A percentile compares a stretch with the other conserved stretches of the same genome.
phyloP scores from a whole-genome alignment of 768 basidiomycete genomes.

The Russula dissimulans region DNA sequence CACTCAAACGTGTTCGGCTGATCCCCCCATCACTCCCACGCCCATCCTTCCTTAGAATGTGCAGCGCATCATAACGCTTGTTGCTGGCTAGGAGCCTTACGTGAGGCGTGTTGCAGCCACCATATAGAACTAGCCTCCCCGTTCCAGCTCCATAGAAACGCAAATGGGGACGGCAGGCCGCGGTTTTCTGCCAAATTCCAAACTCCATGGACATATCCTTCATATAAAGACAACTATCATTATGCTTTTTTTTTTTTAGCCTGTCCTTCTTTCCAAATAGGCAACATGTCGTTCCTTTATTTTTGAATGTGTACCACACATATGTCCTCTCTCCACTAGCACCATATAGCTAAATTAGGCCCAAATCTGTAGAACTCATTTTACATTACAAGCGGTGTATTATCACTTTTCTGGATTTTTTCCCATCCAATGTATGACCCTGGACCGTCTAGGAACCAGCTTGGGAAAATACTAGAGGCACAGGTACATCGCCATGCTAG shows the following conservation, averaged over 20 bases:
- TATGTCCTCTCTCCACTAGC: neutral
- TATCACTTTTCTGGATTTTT: neutral
- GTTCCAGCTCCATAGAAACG: neutral
- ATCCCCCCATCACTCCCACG: no score
- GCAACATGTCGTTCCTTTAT: neutral
- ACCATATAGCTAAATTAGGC: neutral
- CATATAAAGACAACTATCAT: neutral
- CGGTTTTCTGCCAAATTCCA: neutral
- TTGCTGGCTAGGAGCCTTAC: neutral
- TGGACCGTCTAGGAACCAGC: neutral
- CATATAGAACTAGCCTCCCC: neutral
- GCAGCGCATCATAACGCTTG: neutral
- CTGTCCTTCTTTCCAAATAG: conserved; percentile 9
- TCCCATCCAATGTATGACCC: neutral
- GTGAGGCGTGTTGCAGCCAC: neutral
- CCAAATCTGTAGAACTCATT: conserved; percentile 1
- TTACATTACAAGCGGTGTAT: neutral
- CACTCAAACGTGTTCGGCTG: no score
- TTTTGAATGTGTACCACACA: neutral
- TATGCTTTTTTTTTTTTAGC: conserved; percentile 1
- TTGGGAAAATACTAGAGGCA: neutral
- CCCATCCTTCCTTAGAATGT: neutral
- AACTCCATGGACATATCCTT: neutral
- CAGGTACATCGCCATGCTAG: neutral
- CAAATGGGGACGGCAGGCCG: neutral